phyloP scores from a whole-genome alignment of 176 grass and related monocot genomes.

The Alopecurus myosuroides region DNA sequence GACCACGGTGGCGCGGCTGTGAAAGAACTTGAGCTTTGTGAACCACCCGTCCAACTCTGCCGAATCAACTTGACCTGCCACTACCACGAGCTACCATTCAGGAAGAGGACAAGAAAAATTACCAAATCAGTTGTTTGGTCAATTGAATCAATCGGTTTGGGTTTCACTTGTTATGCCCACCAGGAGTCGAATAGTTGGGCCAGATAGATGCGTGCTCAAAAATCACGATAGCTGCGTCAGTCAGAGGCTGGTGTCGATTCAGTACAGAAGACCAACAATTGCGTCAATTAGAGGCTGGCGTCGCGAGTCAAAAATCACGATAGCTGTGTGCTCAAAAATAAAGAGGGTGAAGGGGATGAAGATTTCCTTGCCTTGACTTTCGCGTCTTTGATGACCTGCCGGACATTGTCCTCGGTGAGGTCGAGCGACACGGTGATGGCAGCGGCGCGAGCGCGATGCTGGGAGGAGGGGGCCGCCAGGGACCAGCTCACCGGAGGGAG shows the following conservation, averaged over 20 bases:
- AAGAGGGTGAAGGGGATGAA: background rate
- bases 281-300: background rate
- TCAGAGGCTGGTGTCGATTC: too few species aligned
- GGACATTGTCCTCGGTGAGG: conserved; percentile 86
- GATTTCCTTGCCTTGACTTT: conserved; percentile 48
- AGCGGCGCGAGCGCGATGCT: background rate
- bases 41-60: conserved; percentile 87
- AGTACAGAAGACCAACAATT: too few species aligned
- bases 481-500: too few species aligned
- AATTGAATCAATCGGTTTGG: background rate
- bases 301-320: background rate
- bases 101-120: background rate
- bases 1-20: conserved; percentile 61
- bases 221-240: conserved; percentile 22
- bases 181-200: conserved; percentile 77
- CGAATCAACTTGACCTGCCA: conserved; percentile 60
- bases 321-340: background rate
- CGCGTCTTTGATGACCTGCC: conserved; percentile 55
- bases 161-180: conserved; percentile 78
- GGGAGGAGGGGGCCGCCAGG: too few species aligned
- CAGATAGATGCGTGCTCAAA: too few species aligned
- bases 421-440: conserved; percentile 59
- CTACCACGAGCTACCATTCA: background rate
- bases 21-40: conserved; percentile 89
- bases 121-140: background rate